Percentiles rank a stretch among this genome's conserved stretches.
Evolutionary conservation across 129 eudicot genomes (phyloP).

Genomic region (Arctium lappa): DNA sequence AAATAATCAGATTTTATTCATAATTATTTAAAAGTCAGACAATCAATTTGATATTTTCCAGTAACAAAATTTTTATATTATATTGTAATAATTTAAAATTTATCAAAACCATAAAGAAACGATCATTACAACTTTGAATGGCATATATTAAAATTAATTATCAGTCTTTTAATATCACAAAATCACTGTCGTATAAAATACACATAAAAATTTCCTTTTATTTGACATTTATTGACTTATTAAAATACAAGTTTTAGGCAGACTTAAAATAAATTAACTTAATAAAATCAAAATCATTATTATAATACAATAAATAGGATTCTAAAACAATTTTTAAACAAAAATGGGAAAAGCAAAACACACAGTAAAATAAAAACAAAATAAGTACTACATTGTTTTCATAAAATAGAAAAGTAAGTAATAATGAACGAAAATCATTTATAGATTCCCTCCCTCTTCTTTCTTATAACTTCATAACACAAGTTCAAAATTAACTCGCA

Average conservation of each 20-base stretch:
- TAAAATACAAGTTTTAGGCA: neutral
- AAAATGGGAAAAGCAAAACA: neutral
- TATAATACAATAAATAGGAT: neutral
- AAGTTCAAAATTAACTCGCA: neutral
- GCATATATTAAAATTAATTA: no score
- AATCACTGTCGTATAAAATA: no score
- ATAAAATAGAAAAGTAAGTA: neutral
- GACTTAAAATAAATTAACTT: neutral
- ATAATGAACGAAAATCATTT: neutral
- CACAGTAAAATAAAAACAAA: neutral
- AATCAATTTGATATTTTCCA: no score
- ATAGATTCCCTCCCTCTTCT: neutral
- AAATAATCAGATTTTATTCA: no score
- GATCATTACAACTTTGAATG: no score
- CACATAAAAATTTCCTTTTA: no score
- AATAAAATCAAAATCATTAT: neutral
- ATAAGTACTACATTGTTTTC: neutral
- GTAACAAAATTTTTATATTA: no score
- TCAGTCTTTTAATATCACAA: no score
- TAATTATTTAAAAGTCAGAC: no score
- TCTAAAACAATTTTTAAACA: neutral
- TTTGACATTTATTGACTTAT: no score
- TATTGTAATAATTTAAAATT: no score
- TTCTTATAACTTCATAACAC: neutral
- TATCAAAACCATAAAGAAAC: no score